Evolutionary conservation across 306 rosid genomes (phyloP), one percentile per base, ranked within the genome.

Genomic region (Neltuma alba): DNA sequence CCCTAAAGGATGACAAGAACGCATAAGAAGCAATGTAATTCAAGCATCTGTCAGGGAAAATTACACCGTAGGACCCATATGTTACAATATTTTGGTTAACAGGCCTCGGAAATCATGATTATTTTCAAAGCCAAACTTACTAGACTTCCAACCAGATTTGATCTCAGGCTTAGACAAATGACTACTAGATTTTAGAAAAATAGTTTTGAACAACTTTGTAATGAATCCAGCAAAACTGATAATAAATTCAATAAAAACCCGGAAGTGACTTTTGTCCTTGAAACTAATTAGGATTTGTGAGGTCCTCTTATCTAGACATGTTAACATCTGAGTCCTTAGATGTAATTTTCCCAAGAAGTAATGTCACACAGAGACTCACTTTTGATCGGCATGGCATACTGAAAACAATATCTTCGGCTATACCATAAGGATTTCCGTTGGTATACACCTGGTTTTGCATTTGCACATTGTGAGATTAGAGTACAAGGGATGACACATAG

Each of bases 341-440:
- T 57, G 15, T 3, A 23, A 11, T 23, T 57, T 25, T 25, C 63
- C 31, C 7, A 25, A 57, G 31, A 57, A 21, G 9, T 57, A 11
- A 70, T 54, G 70, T 66, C 28, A 57, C 50, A 34, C 21, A 55
- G 23, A 41, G 50, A 61, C 90, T 81, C 86, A 92, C 99, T 25
- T 90, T 90, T 54, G 99, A 95, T 89, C 98, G 87, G 76, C 99
- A 96, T 10, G 99, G 99, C 99, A 96, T 91, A 69, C 98, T 96
- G 88, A 91, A 96, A 70, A 96, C 96, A 73, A 96, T 89, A 88
- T 79, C 98, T 82, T 93, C 97, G 36, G 89, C 92, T 79, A 93
- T 89, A 76, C 97, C 99, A 37, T 96, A 96, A 45, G 97, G 98
- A 86, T 96, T 96, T 80, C 97, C 98, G 47, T 14, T 74, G 18